Evolutionary conservation across 306 rosid species (phyloP).

Genomic region (Inga oerstediana): DNA sequence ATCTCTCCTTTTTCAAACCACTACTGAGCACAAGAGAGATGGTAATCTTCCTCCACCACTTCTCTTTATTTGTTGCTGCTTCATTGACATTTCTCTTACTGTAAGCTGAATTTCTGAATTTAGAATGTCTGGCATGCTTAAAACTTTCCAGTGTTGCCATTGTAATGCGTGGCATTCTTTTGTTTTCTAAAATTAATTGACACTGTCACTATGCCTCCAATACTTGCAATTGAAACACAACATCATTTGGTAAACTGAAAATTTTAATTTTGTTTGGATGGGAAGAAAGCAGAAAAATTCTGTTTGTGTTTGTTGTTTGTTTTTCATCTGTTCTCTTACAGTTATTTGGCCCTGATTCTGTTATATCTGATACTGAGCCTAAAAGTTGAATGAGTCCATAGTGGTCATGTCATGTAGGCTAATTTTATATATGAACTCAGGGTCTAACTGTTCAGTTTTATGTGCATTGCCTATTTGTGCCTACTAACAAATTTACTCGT

Average conservation of each 20-base stretch:
- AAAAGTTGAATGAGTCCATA: conserved; percentile 2
- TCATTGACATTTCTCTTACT: not conserved
- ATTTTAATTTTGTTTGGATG: not conserved
- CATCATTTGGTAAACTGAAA: not conserved
- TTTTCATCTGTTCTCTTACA: too few relatives aligned
- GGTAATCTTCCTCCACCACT: conserved; percentile 42
- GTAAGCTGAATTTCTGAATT: not conserved
- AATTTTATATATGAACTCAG: not conserved
- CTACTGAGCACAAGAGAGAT: conserved; percentile 70
- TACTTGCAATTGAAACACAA: not conserved
- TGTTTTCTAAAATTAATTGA: not conserved
- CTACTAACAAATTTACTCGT: not conserved
- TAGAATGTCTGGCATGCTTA: not conserved
- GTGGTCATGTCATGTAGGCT: conserved; percentile 1
- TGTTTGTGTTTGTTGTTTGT: not conserved
- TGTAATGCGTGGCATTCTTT: not conserved
- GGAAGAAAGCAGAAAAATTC: not conserved
- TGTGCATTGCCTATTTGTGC: not conserved
- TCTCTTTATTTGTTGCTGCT: not conserved
- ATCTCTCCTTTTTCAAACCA: conserved; percentile 68
- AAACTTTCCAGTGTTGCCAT: not conserved
- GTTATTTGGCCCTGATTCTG: not conserved
- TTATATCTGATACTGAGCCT: not conserved
- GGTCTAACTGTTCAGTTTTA: not conserved
- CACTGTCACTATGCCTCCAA: not conserved